Conservation (phyloP, 2,329 filamentous ascomycete genomes). For the Thelonectria rubi region DNA sequence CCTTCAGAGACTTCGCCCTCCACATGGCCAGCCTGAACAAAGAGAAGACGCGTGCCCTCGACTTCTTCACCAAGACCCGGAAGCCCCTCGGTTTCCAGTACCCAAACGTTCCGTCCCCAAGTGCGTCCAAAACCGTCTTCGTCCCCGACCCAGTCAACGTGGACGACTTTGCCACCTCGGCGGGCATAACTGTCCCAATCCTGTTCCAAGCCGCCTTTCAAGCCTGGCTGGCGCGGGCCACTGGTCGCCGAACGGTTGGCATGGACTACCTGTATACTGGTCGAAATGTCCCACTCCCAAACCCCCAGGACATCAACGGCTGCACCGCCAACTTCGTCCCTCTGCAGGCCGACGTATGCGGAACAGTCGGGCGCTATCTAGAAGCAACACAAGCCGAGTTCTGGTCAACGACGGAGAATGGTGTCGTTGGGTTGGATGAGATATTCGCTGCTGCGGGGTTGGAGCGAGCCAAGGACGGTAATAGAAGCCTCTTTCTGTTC, state of each 20-base stretch:
- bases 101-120: conserved; percentile 1
- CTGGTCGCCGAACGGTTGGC: conserved; percentile 33
- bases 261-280: conserved; percentile 51
- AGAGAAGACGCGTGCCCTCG: conserved; percentile 3
- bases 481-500: conserved; percentile 19
- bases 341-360: conserved; percentile 7
- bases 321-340: conserved; percentile 48
- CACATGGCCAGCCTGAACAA: conserved; percentile 26
- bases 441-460: conserved; percentile 11
- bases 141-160: conserved; percentile 15
- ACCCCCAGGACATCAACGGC: conserved; percentile 50
- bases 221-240: conserved; percentile 41
- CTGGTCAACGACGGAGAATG: conserved; percentile 19
- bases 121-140: conserved; percentile 8
- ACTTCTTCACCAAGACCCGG: conserved; percentile 26
- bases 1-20: conserved; percentile 42
- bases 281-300: conserved; percentile 48
- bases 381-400: conserved; percentile 16
- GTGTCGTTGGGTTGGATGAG: conserved; percentile 15
- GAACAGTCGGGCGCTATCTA: conserved; percentile 5
- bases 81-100: conserved; percentile 35
- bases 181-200: conserved; percentile 45
- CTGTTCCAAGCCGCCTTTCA: conserved; percentile 49
- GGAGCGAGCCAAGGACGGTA: conserved; percentile 9
- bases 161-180: conserved; percentile 31